These are phyloP conservation scores for Euphorbia tirucalli DNA, from an alignment of 345 rosid genomes.

Conservation along the genomic window DNA sequence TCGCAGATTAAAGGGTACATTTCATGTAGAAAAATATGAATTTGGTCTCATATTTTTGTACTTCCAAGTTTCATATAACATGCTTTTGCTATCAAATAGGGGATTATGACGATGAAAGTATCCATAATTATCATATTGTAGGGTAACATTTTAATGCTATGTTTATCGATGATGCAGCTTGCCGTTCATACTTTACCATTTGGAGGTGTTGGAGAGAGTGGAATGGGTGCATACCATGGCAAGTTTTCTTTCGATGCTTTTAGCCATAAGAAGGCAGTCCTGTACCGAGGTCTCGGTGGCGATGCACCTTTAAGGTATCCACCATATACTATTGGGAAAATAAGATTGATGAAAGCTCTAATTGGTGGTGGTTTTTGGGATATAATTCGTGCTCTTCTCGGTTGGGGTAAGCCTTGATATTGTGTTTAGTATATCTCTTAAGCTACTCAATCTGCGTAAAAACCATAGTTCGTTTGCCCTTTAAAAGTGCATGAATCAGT, in stretches of 20 bases:
- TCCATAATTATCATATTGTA: background rate
- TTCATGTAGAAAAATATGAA: background rate
- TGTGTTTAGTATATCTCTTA: background rate
- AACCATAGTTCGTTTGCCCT: background rate
- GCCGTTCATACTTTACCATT: conserved; percentile 66
- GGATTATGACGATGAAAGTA: no score
- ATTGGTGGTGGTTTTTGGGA: conserved; percentile 44
- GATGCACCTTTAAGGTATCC: conserved; percentile 75
- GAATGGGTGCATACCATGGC: conserved; percentile 90
- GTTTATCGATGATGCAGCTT: conserved; percentile 45
- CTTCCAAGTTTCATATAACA: background rate
- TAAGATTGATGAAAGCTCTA: conserved; percentile 56
- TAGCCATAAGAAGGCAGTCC: conserved; percentile 91
- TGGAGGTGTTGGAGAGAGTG: conserved; percentile 97
- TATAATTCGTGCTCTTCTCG: conserved; percentile 53
- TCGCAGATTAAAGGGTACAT: no score
- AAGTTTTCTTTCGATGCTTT: conserved; percentile 93
- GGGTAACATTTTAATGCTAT: background rate
- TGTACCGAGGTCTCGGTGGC: conserved; percentile 58
- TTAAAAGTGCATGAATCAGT: background rate
- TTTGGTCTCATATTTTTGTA: background rate
- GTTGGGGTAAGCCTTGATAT: conserved; percentile 33
- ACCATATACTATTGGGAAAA: conserved; percentile 68
- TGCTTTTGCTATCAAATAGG: background rate
- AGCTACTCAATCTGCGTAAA: background rate